Evolutionary conservation across 306 rosid species (phyloP).

Genomic region (Rosa persica): DNA sequence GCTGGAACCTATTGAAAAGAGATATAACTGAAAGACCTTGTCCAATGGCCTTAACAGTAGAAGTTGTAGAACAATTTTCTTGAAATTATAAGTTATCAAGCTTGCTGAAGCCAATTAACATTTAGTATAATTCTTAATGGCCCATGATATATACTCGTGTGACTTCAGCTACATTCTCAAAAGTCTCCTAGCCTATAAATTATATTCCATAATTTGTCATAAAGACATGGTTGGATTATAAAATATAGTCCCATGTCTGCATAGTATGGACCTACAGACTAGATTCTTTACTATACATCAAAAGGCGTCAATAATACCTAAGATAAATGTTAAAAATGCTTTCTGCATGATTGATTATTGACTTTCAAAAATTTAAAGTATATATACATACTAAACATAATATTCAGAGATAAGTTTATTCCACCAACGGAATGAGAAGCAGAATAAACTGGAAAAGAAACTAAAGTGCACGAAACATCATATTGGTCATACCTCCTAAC

Average conservation of each 20-base stretch:
- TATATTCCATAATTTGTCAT: background rate
- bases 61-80: background rate
- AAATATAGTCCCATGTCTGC: background rate
- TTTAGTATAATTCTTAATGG: background rate
- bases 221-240: background rate
- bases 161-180: background rate
- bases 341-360: background rate
- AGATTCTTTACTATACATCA: background rate
- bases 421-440: background rate
- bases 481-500: constrained; percentile 49
- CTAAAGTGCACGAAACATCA: background rate
- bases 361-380: background rate
- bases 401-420: background rate
- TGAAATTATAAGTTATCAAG: background rate
- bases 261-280: background rate
- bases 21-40: background rate
- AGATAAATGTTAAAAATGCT: background rate
- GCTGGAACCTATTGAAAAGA: background rate
- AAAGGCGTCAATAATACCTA: background rate
- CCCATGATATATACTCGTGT: background rate
- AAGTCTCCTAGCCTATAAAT: background rate
- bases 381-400: background rate
- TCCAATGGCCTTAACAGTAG: background rate
- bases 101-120: background rate
- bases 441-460: background rate